phyloP scores from a whole-genome alignment of 768 basidiomycete genomes.

The Termitomyces sp. region DNA sequence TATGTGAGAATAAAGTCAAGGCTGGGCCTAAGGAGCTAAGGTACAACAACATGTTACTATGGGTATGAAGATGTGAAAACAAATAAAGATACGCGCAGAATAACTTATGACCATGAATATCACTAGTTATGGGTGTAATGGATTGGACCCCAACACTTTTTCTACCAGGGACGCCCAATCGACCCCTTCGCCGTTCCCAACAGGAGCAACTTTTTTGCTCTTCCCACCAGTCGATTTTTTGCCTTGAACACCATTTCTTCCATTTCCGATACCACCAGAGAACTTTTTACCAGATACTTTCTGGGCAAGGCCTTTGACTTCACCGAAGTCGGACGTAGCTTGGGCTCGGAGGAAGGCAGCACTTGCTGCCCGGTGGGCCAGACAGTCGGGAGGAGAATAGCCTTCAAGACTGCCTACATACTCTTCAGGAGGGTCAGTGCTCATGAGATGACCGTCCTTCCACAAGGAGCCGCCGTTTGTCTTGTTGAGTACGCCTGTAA shows the following conservation, averaged over 20 bases:
- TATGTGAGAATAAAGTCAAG: no score
- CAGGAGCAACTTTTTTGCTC: conserved; percentile 2
- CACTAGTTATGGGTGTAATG: not conserved
- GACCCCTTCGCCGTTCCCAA: conserved; percentile 36
- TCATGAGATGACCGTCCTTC: conserved; percentile 56
- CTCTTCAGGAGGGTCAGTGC: conserved; percentile 13
- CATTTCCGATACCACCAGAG: conserved; percentile 25
- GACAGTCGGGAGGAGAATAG: conserved; percentile 53
- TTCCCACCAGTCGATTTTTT: conserved; percentile 10
- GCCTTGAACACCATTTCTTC: conserved; percentile 12
- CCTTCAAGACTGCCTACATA: conserved; percentile 36
- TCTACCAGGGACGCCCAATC: conserved; percentile 40
- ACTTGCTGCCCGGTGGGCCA: conserved; percentile 57
- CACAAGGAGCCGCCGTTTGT: conserved; percentile 69
- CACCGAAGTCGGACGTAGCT: conserved; percentile 62
- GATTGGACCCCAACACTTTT: conserved; percentile 18
- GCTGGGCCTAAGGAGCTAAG: no score
- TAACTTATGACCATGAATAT: not conserved
- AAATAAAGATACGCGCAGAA: not conserved
- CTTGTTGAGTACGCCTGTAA: conserved; percentile 54
- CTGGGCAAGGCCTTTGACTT: conserved; percentile 66
- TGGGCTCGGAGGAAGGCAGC: conserved; percentile 75
- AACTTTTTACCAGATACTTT: conserved; percentile 39
- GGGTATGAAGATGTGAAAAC: not conserved
- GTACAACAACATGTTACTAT: not conserved